A percentile compares a stretch with the other conserved stretches of the same genome.
These are phyloP conservation scores for Cicer pinnatifidum DNA, from an alignment of 306 rosid genomes.

Conservation along the genomic window DNA sequence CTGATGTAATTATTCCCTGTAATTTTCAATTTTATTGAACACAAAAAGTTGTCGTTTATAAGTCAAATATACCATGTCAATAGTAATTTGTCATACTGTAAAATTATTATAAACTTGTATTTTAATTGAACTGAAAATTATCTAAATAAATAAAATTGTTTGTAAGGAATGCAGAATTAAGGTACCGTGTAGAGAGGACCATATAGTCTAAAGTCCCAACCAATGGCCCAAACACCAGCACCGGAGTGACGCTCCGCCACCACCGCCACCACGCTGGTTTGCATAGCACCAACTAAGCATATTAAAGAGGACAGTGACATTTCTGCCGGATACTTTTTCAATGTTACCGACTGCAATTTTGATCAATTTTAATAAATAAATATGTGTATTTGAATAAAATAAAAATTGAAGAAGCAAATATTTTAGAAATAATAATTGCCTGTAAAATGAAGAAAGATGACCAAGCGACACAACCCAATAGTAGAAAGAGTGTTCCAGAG, in stretches of 20 bases:
- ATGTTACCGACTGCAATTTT: conserved; percentile 54
- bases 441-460: conserved; percentile 53
- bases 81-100: too few relatives aligned
- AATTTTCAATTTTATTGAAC: not conserved
- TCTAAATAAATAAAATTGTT: not conserved
- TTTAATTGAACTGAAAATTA: too few relatives aligned
- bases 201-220: conserved; percentile 65
- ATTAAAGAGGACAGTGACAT: conserved; percentile 63
- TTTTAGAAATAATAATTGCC: conserved; percentile 1
- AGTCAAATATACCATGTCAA: not conserved
- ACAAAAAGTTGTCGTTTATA: not conserved
- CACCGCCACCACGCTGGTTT: conserved; percentile 54
- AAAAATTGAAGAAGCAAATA: too few relatives aligned
- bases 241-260: conserved; percentile 54
- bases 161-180: not conserved
- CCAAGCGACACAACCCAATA: conserved; percentile 50
- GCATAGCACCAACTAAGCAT: conserved; percentile 63
- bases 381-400: too few relatives aligned
- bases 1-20: conserved; percentile 72
- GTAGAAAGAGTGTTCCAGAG: conserved; percentile 48
- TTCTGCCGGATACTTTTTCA: conserved; percentile 72
- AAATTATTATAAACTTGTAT: too few relatives aligned
- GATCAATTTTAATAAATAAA: too few relatives aligned
- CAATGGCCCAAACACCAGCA: conserved; percentile 56
- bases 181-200: conserved; percentile 69